phyloP scores from a whole-genome alignment of 225 moss, liverwort and hornwort species.

The Straminergon stramineum region DNA sequence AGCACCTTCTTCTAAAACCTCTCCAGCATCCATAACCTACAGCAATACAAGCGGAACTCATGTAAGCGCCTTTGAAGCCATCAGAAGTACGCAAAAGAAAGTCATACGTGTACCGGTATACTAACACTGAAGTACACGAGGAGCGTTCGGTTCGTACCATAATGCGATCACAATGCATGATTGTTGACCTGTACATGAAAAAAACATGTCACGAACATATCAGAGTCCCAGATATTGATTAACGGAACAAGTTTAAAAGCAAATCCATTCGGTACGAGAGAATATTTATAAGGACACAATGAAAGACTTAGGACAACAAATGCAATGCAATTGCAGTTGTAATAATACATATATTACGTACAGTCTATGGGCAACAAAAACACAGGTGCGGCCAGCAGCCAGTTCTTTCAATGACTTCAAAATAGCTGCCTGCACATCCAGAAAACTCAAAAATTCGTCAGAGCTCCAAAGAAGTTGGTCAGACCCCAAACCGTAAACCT shows the following conservation, averaged over 20 bases:
- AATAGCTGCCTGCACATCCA: slow-evolving; percentile 64
- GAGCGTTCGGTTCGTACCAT: slow-evolving; percentile 39
- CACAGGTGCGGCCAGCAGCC: slow-evolving; percentile 87
- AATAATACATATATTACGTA: slow-evolving; percentile 9
- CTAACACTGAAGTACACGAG: background rate
- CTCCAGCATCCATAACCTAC: slow-evolving; percentile 89
- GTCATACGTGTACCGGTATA: background rate
- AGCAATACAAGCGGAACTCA: background rate
- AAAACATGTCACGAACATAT: background rate
- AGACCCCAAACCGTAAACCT: background rate
- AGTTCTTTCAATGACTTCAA: slow-evolving; percentile 82
- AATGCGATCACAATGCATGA: slow-evolving; percentile 93
- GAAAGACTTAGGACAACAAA: background rate
- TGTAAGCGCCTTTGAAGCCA: background rate
- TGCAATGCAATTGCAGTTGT: background rate
- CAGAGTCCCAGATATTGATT: background rate
- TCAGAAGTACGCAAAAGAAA: background rate
- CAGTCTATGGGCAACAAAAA: slow-evolving; percentile 90
- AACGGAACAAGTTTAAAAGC: background rate
- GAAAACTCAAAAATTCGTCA: background rate
- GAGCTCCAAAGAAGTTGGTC: background rate
- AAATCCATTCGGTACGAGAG: background rate
- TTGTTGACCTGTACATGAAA: slow-evolving; percentile 52
- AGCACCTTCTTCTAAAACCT: slow-evolving; percentile 75
- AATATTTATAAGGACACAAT: background rate